Percentiles rank a stretch among this genome's conserved stretches.
phyloP scores from a whole-genome alignment of 176 grass and related monocot genomes.

The Aegilops sharonensis region DNA sequence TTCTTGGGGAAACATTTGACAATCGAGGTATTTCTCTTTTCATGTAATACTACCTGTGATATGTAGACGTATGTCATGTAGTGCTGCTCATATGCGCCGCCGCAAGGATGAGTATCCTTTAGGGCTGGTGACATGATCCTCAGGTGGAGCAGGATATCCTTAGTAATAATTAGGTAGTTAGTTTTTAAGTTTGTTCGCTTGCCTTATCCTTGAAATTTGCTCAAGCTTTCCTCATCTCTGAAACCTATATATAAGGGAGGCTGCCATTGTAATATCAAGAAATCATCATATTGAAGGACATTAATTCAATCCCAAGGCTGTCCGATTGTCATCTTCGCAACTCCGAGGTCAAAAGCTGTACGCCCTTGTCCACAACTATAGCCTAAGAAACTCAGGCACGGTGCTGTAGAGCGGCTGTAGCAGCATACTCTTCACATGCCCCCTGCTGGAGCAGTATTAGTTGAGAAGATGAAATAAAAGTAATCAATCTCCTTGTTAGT shows the following conservation, averaged over 20 bases:
- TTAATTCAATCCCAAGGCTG: too few relatives aligned
- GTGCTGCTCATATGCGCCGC: not conserved
- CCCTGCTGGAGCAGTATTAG: too few relatives aligned
- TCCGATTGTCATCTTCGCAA: too few relatives aligned
- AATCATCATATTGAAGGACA: too few relatives aligned
- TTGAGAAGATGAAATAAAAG: not conserved
- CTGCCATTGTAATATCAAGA: too few relatives aligned
- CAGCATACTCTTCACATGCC: too few relatives aligned
- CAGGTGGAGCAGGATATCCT: not conserved
- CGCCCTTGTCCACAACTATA: too few relatives aligned
- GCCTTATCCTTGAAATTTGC: not conserved
- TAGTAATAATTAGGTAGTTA: too few relatives aligned
- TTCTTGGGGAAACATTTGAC: constrained; percentile 93
- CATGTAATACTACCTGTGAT: constrained; percentile 1
- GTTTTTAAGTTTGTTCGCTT: not conserved
- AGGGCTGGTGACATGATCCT: not conserved
- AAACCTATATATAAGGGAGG: not conserved
- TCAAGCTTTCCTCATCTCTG: not conserved
- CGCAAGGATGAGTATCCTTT: not conserved
- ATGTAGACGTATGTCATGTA: not conserved
- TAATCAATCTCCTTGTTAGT: not conserved
- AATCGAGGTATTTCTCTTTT: constrained; percentile 72
- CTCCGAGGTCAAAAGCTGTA: too few relatives aligned
- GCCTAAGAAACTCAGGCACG: too few relatives aligned
- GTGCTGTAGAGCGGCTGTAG: too few relatives aligned